Base-by-base conservation (phyloP, 2,329 filamentous ascomycete genomes). In the Pseudogymnoascus sp. region DNA sequence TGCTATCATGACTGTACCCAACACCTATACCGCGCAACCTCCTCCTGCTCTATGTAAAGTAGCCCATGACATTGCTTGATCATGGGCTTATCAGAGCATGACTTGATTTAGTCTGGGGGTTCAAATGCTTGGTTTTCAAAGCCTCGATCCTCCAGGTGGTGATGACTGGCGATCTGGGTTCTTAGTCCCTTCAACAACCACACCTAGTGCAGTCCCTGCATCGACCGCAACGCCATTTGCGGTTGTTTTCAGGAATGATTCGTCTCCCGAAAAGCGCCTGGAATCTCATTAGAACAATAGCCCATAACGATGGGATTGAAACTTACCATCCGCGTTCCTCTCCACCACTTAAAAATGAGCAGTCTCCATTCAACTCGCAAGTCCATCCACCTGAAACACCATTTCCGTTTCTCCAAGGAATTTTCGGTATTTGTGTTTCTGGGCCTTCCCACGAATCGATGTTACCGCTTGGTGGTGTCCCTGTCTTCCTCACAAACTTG, bases 291-390 rank as follows among this genome's bases (percentile, higher is more conserved):
- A 60, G 62, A 50, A 66, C 38, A 18, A 12, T 12, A 18, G 22
- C 11, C 20, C 18, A 57, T 18, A 57, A 22, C 43, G 60, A 64
- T 67, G 39, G 62, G 57, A 50, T 41, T 59, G 22, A 58, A 57
- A 78, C 82, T 72, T 69, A 94, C 91, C 93, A 97, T 71, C 91
- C 91, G 76, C 92, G 81, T 75, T 97, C 93, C 68, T 89, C 87
- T 6, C 93, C 93, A 60, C 82, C 81, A 60, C 80, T 84, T 66
- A 97, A 77, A 74, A 93, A 96, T 63, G 82, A 86, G 70, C 91
- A 96, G 72, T 96, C 90, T 14, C 91, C 91, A 75, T 96, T 93
- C 60, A 83, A 71, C 63, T 84, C 81, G 70, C 91, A 92, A 39
- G 84, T 80, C 93, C 93, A 99, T 28, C 87, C 88, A 37, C 90